Evolutionary conservation across 805 yeast genomes (phyloP).

Genomic region (Zygosaccharomyces rouxii): DNA sequence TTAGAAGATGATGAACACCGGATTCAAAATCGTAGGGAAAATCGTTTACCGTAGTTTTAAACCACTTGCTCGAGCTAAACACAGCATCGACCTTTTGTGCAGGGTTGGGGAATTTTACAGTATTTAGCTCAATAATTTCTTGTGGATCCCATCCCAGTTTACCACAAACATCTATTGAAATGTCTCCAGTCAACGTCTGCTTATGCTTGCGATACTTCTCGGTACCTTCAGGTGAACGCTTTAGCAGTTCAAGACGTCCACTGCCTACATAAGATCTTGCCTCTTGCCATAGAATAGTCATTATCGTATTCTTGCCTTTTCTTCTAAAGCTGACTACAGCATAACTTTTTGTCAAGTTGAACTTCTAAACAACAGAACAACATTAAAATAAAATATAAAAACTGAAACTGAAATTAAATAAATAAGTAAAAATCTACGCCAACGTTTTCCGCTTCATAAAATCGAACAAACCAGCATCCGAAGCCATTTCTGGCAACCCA

Average conservation of each 20-base stretch:
- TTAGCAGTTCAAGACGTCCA: conserved; percentile 45
- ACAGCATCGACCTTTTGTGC: conserved; percentile 22
- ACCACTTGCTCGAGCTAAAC: conserved; percentile 33
- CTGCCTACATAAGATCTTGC: conserved; percentile 36
- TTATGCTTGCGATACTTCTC: conserved; percentile 46
- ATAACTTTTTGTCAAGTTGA: background rate
- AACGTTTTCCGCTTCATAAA: background rate
- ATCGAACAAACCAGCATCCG: conserved; percentile 4
- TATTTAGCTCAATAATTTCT: conserved; percentile 24
- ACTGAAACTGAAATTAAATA: background rate
- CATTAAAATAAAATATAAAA: no score
- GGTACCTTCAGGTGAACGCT: conserved; percentile 45
- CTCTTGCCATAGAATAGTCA: conserved; percentile 43
- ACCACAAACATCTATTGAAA: conserved; percentile 47
- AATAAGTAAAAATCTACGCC: background rate
- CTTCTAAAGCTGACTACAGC: background rate
- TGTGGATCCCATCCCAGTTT: conserved; percentile 49
- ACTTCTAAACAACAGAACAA: conserved; percentile 3
- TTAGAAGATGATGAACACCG: conserved; percentile 52
- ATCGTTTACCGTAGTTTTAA: conserved; percentile 47
- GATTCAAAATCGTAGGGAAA: conserved; percentile 62
- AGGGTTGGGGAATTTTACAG: conserved; percentile 17
- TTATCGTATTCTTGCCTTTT: background rate
- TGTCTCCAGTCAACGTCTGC: conserved; percentile 38
- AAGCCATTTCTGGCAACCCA: background rate